A percentile compares a stretch with the other conserved stretches of the same genome.
Evolutionary conservation across 768 basidiomycete genomes (phyloP).

Genomic region (Boletellus sp.): DNA sequence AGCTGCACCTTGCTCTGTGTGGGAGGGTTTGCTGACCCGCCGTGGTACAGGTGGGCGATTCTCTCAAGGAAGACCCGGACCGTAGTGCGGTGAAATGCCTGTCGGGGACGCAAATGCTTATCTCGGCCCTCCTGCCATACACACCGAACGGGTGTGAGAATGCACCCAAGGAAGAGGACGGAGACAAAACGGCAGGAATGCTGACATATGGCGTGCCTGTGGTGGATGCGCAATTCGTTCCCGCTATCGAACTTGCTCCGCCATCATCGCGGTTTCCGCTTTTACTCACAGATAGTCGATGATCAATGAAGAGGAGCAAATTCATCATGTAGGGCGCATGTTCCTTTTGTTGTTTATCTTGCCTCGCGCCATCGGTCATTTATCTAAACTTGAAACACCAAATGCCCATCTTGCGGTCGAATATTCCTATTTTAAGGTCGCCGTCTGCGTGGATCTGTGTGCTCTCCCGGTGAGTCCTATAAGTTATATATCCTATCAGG

Average conservation of each 20-base stretch:
- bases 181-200: constrained; percentile 41
- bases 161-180: constrained; percentile 23
- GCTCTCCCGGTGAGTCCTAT: constrained; percentile 4
- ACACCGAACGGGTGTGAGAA: constrained; percentile 18
- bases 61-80: constrained; percentile 21
- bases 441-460: constrained; percentile 19
- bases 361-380: constrained; percentile 24
- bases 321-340: constrained; percentile 19
- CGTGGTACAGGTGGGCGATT: constrained; percentile 14
- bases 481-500: constrained; percentile 27
- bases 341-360: constrained; percentile 13
- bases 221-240: constrained; percentile 51
- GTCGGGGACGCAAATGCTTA: constrained; percentile 55
- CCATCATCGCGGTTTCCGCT: constrained; percentile 74
- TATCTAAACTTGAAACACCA: constrained; percentile 28
- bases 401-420: constrained; percentile 14
- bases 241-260: constrained; percentile 63
- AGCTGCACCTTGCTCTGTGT: constrained; percentile 5
- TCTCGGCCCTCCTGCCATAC: constrained; percentile 54
- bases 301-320: constrained; percentile 13
- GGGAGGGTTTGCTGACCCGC: constrained; percentile 1
- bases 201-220: constrained; percentile 52
- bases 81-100: constrained; percentile 42
- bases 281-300: constrained; percentile 51
- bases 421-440: constrained; percentile 12